These are phyloP conservation scores for Coccomyxa sp. DNA, from an alignment of 139 green algal genomes.

Conservation along the genomic window DNA sequence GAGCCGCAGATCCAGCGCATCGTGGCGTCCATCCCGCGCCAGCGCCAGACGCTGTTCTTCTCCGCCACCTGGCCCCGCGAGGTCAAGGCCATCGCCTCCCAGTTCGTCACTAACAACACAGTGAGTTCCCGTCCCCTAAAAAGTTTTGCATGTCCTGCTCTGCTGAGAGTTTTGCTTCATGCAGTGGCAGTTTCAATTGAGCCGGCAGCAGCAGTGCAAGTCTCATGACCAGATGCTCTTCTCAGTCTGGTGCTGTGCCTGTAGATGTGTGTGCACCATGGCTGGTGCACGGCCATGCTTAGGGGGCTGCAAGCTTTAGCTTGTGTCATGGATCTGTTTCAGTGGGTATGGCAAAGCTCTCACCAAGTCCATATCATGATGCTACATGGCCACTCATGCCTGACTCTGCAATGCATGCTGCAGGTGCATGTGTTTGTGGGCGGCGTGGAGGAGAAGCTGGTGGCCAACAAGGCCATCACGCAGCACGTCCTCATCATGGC, in stretches of 20 bases:
- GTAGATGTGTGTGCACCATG: no score
- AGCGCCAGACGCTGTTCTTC: slow-evolving; percentile 92
- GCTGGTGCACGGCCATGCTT: no score
- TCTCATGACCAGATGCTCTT: neutral
- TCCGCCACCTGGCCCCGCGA: slow-evolving; percentile 78
- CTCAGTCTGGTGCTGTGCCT: no score
- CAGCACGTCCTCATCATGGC: slow-evolving; percentile 58
- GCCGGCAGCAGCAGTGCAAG: neutral
- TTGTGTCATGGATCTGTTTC: no score
- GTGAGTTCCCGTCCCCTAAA: neutral
- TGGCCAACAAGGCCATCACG: slow-evolving; percentile 89
- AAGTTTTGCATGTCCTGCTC: no score
- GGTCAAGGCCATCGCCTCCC: slow-evolving; percentile 79
- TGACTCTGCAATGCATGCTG: no score
- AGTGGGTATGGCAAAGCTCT: no score
- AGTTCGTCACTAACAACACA: slow-evolving; percentile 74
- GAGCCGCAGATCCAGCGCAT: slow-evolving; percentile 89
- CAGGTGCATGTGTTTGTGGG: slow-evolving; percentile 85
- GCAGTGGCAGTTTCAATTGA: no score
- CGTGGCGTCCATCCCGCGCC: slow-evolving; percentile 48
- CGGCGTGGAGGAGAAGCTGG: slow-evolving; percentile 81
- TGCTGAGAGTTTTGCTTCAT: no score
- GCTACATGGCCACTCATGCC: no score
- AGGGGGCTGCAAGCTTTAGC: no score
- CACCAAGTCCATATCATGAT: no score